Evolutionary conservation across 805 yeast species (phyloP), one percentile per base, ranked within the genome.

Genomic region (Lachancea sp.): DNA sequence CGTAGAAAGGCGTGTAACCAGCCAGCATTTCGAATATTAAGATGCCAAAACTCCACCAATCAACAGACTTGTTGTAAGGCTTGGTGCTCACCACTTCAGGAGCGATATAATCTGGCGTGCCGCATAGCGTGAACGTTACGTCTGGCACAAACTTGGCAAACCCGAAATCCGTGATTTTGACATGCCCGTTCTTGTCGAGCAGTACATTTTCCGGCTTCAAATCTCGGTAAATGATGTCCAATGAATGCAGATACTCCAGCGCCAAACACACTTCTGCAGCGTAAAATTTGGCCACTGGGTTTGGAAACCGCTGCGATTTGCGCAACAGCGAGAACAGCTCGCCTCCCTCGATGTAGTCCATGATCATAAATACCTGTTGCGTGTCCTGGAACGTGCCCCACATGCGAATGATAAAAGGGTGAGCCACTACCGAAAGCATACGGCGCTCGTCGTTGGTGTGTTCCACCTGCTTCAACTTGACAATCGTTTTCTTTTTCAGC

Each of bases 321-420:
- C 97, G 74, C 54, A 90, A 72, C 52, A 90, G 69, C 2, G 91
- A 79, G 59, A 90, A 90, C 43, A 90, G 73, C 69, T 90, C 97
- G 45, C 97, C 97, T 54, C 97, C 97, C 70, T 90, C 97, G 51
- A 89, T 82, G 65, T 87, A 90, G 64, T 90, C 97, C 97, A 90
- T 90, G 36, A 90, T 88, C 93, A 90, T 87, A 62, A 89, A 90
- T 46, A 90, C 72, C 52, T 85, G 83, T 53, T 74, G 75, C 37
- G 85, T 71, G 68, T 90, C 97, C 67, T 90, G 97, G 67, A 85
- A 90, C 0, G 97, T 90, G 18, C 97, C 97, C 97, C 97, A 90
- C 85, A 90, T 82, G 57, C 96, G 77, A 49, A 88, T 85, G 45
- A 90, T 74, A 59, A 90, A 90, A 13, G 97, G 96, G 60, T 89